Conservation (phyloP, 441 rosid genomes). For the Jatropha multifida region DNA sequence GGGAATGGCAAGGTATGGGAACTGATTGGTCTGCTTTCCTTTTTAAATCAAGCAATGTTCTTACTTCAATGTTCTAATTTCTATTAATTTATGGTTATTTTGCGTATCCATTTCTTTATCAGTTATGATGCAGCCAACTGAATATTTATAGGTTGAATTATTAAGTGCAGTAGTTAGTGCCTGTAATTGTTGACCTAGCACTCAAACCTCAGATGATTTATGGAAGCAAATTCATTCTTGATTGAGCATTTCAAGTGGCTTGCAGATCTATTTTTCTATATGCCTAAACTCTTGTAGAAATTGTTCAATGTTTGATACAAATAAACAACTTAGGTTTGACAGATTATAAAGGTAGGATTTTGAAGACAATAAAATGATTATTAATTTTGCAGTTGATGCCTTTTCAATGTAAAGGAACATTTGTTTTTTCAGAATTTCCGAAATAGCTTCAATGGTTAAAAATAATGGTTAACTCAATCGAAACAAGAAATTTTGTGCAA, state of each 20-base stretch:
- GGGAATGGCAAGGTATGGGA: slow-evolving; percentile 95
- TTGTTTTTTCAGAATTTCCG: background rate
- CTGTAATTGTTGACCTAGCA: background rate
- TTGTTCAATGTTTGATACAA: background rate
- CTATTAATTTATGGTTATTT: background rate
- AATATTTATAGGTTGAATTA: background rate
- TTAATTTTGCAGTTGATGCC: background rate
- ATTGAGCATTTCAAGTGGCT: background rate
- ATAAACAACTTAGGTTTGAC: background rate
- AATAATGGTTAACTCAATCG: background rate
- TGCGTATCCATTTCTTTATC: background rate
- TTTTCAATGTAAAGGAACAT: background rate
- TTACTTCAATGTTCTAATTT: background rate
- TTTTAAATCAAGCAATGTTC: slow-evolving; percentile 11
- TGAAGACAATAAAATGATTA: background rate
- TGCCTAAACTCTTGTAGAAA: background rate
- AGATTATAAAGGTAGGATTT: background rate
- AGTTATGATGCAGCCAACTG: background rate
- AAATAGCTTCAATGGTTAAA: background rate
- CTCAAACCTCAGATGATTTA: background rate
- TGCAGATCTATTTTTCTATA: background rate
- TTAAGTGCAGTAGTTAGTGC: background rate
- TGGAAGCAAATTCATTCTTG: background rate
- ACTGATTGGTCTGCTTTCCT: background rate
- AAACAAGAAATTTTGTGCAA: background rate